Evolutionary conservation across 768 basidiomycete species (phyloP), one percentile per base, ranked within the genome.

Genomic region (Lanmaoa rubissima): DNA sequence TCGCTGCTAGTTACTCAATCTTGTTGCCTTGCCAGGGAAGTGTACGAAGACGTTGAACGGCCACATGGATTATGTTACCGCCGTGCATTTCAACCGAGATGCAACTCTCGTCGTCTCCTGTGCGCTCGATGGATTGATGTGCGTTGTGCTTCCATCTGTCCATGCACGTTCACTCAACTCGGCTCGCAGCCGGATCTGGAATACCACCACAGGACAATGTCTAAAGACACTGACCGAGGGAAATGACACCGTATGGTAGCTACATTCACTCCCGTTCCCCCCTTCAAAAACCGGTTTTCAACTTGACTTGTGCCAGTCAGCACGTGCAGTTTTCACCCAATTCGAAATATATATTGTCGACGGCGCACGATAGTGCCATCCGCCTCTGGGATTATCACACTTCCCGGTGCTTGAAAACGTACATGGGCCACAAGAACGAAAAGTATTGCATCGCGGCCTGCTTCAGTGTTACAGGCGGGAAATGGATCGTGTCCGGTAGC

Each of bases 301-400:
- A 26, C 47, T 42, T 44, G 42, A 47, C 32, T 42, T 40, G 31
- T 35, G 19, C 45, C 65, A 92, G 92, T 59, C 92, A 95, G 73
- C 88, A 90, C 66, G 93, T 94, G 16, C 84, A 88, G 65, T 98
- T 99, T 75, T 95, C 95, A 0, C 96, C 96, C 10, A 97, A 97
- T 66, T 94, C 92, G 8, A 92, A 91, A 73, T 95, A 93, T 73
- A 89, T 99, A 51, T 81, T 99, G 50, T 94, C 94, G 1, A 92
- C 94, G 0, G 92, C 96, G 0, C 89, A 98, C 66, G 94, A 98
- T 67, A 92, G 87, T 55, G 88, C 90, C 0, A 92, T 98, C 60
- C 87, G 96, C 1, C 77, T 99, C 5, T 98, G 96, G 94, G 92
- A 97, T 66, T 96, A 94, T 70, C 92, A 95, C 60, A 89, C 88